phyloP scores from a whole-genome alignment of 1,284 basidiomycete species.

The Phellinidium pouzarii region DNA sequence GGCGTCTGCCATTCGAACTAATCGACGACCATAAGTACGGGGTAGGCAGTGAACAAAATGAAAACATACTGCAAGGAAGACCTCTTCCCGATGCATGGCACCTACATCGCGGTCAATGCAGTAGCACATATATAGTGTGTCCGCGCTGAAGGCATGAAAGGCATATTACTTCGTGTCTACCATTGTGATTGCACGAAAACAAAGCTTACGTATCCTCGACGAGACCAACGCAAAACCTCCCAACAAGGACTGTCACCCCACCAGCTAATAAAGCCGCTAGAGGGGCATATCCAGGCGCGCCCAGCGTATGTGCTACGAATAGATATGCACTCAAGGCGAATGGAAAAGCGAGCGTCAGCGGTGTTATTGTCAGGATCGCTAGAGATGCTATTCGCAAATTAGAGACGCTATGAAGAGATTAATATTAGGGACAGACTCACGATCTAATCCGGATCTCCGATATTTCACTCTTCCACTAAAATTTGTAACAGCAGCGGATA shows the following conservation, averaged over 20 bases:
- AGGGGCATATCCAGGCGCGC: slow-evolving; percentile 72
- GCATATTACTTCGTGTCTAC: slow-evolving; percentile 1
- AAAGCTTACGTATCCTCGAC: slow-evolving; percentile 66
- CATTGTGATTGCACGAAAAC: background rate
- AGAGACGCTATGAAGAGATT: slow-evolving; percentile 1
- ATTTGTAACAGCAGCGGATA: slow-evolving; percentile 43
- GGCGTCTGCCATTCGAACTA: slow-evolving; percentile 18
- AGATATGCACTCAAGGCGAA: slow-evolving; percentile 80
- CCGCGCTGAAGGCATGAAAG: slow-evolving; percentile 39
- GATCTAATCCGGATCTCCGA: slow-evolving; percentile 48
- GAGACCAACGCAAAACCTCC: slow-evolving; percentile 76
- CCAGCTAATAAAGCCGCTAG: slow-evolving; percentile 74
- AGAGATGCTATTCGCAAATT: slow-evolving; percentile 45
- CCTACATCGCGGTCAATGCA: slow-evolving; percentile 79
- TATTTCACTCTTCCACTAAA: slow-evolving; percentile 35
- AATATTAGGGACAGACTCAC: slow-evolving; percentile 32
- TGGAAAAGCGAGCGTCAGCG: slow-evolving; percentile 72
- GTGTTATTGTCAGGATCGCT: slow-evolving; percentile 73
- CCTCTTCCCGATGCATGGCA: slow-evolving; percentile 55
- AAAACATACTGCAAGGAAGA: slow-evolving; percentile 52
- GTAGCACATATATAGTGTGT: slow-evolving; percentile 84
- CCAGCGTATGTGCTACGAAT: slow-evolving; percentile 79
- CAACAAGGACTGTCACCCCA: slow-evolving; percentile 74
- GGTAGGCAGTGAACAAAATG: no score
- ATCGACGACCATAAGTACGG: background rate